These are phyloP conservation scores for Populus tomentosa DNA, from an alignment of 441 rosid species.

Conservation along the genomic window DNA sequence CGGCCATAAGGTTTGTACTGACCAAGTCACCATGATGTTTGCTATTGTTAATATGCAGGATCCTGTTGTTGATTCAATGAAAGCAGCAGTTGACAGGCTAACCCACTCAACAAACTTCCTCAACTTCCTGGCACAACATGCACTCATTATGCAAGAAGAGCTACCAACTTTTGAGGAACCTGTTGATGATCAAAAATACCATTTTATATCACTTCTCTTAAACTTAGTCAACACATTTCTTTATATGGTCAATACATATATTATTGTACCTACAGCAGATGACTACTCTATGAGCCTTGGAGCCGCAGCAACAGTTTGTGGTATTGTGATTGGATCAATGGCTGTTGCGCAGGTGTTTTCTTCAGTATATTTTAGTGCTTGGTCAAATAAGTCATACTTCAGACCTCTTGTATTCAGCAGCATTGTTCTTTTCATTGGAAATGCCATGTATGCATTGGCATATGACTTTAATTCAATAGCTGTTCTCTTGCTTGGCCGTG, in stretches of 20 bases:
- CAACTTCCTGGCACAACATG: constrained; percentile 93
- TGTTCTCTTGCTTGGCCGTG: constrained; percentile 79
- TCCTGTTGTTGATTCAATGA: constrained; percentile 77
- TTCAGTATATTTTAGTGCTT: constrained; percentile 94
- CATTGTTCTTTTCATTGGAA: constrained; percentile 73
- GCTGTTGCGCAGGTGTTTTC: constrained; percentile 98
- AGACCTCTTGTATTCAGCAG: constrained; percentile 93
- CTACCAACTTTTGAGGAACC: constrained; percentile 76
- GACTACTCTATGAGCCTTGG: constrained; percentile 94
- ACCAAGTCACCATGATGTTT: constrained; percentile 12
- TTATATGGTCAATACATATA: constrained; percentile 97
- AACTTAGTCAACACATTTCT: constrained; percentile 88
- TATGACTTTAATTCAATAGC: constrained; percentile 70
- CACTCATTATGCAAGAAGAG: constrained; percentile 95
- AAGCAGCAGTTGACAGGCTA: constrained; percentile 84
- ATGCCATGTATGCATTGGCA: constrained; percentile 88
- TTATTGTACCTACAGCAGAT: constrained; percentile 97
- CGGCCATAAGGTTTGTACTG: background rate
- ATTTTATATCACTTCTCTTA: constrained; percentile 76
- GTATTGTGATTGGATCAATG: constrained; percentile 96
- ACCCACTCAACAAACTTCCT: constrained; percentile 81
- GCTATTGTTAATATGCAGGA: constrained; percentile 45
- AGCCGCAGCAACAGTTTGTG: constrained; percentile 99
- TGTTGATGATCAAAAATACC: constrained; percentile 64
- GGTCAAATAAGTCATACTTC: constrained; percentile 96